Evolutionary conservation across 495 filamentous ascomycete species (phyloP).

Genomic region (Sabuloglossum arenarium): DNA sequence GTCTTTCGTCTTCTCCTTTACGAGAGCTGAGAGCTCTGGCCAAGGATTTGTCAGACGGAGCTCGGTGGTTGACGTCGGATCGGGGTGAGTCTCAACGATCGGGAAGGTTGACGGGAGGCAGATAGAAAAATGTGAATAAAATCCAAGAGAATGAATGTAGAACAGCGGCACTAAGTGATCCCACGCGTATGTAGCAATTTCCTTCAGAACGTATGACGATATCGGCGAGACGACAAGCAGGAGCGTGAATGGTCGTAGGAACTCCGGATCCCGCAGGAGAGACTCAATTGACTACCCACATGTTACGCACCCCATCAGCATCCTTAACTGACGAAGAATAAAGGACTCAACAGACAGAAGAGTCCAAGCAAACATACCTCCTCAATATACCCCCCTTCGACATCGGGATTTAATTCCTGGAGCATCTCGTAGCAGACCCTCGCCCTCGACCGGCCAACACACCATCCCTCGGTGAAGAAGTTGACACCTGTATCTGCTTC

Average conservation of each 20-base stretch:
- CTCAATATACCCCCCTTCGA: conserved; percentile 41
- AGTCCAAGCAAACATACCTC: conserved; percentile 25
- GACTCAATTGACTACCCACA: conserved; percentile 13
- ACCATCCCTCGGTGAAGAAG: conserved; percentile 76
- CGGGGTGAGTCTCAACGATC: conserved; percentile 94
- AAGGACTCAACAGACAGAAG: too few species aligned
- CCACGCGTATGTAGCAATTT: conserved; percentile 34
- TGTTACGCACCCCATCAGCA: not conserved
- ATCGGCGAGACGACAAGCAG: conserved; percentile 59
- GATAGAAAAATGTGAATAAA: conserved; percentile 67
- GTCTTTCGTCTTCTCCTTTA: conserved; percentile 34
- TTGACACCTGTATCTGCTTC: conserved; percentile 84
- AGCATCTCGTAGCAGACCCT: conserved; percentile 55
- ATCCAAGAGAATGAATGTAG: conserved; percentile 70
- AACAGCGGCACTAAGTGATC: conserved; percentile 51
- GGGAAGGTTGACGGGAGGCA: conserved; percentile 58
- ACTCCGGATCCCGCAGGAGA: conserved; percentile 15
- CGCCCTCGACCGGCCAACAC: conserved; percentile 61
- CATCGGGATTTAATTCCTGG: conserved; percentile 89
- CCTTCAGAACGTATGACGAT: conserved; percentile 26
- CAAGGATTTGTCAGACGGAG: conserved; percentile 73
- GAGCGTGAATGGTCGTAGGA: conserved; percentile 40
- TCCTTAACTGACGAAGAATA: too few species aligned
- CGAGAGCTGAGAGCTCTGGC: conserved; percentile 55
- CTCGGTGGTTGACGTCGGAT: conserved; percentile 66